Percentiles rank a stretch among this genome's conserved stretches.
phyloP scores from a whole-genome alignment of 768 basidiomycete species.

The Leucogyrophana mollusca region DNA sequence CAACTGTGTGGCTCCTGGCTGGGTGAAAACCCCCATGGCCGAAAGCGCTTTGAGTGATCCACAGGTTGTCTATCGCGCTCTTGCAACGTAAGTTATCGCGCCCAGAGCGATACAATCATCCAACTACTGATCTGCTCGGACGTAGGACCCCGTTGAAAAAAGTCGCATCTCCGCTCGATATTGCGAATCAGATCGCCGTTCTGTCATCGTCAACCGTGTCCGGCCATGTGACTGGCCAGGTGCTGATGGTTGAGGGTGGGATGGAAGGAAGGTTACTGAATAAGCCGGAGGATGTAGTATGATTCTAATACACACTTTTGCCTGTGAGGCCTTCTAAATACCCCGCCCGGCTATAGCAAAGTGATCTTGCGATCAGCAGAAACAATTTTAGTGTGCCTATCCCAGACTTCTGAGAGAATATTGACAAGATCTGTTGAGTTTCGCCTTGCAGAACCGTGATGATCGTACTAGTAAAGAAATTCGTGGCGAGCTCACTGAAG shows the following conservation, averaged over 20 bases:
- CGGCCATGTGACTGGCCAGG: conserved; percentile 70
- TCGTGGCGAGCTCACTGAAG: too few relatives aligned
- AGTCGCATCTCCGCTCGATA: conserved; percentile 57
- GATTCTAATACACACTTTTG: conserved; percentile 6
- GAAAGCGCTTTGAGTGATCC: conserved; percentile 57
- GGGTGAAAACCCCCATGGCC: conserved; percentile 65
- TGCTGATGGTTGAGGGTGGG: conserved; percentile 71
- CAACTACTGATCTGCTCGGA: neutral
- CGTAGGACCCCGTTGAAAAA: conserved; percentile 69
- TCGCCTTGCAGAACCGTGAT: too few relatives aligned
- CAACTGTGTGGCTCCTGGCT: conserved; percentile 68
- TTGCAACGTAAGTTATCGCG: conserved; percentile 58
- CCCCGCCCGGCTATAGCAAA: too few relatives aligned
- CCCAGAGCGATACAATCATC: neutral
- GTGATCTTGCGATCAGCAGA: too few relatives aligned
- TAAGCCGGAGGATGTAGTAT: conserved; percentile 32
- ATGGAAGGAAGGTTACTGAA: conserved; percentile 72
- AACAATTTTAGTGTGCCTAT: too few relatives aligned
- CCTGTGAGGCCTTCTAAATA: conserved; percentile 5
- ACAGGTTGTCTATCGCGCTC: conserved; percentile 48
- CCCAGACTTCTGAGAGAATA: too few relatives aligned
- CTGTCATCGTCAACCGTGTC: conserved; percentile 61
- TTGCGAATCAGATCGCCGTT: conserved; percentile 63
- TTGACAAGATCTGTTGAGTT: too few relatives aligned
- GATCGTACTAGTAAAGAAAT: too few relatives aligned